Evolutionary conservation across 2,329 filamentous ascomycete species (phyloP), one percentile per base, ranked within the genome.

Genomic region (Aspergillus sp.): DNA sequence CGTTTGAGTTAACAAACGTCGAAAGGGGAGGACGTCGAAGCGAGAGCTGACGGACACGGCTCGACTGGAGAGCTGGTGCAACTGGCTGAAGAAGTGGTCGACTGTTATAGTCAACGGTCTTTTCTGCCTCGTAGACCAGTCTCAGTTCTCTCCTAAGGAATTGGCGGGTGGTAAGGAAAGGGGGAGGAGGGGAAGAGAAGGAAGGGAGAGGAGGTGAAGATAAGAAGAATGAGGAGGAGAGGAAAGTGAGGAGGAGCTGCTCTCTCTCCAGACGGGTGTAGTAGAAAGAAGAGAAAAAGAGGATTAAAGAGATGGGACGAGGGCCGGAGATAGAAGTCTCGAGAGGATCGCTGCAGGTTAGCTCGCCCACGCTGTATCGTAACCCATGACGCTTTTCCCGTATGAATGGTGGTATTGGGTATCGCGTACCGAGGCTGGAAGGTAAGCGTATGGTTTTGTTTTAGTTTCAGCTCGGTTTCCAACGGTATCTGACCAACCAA

Each of bases 261-360:
- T 76, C 74, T 76, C 74, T 76, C 75, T 77, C 74, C 75, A 77
- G 73, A 70, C 73, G 72, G 73, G 71, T 77, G 74, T 76, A 74
- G 70, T 65, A 70, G 69, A 69, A 53, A 68, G 69, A 73, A 75
- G 74, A 69, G 68, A 67, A 69, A 72, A 68, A 63, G 59, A 64
- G 66, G 65, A 66, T 68, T 69, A 63, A 69, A 70, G 67, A 71
- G 67, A 67, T 62, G 58, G 62, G 65, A 65, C 57, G 64, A 66
- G 64, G 65, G 61, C 65, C 64, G 62, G 63, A 68, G 69, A 69
- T 69, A 68, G 68, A 71, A 62, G 66, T 61, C 62, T 61, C 58
- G 55, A 65, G 48, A 61, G 56, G 63, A 58, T 63, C 58, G 63
- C 61, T 66, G 63, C 63, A 65, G 66, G 66, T 65, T 67, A 65